phyloP scores from a whole-genome alignment of 1,139 yeast species.

The Pneumocystis sp. region DNA sequence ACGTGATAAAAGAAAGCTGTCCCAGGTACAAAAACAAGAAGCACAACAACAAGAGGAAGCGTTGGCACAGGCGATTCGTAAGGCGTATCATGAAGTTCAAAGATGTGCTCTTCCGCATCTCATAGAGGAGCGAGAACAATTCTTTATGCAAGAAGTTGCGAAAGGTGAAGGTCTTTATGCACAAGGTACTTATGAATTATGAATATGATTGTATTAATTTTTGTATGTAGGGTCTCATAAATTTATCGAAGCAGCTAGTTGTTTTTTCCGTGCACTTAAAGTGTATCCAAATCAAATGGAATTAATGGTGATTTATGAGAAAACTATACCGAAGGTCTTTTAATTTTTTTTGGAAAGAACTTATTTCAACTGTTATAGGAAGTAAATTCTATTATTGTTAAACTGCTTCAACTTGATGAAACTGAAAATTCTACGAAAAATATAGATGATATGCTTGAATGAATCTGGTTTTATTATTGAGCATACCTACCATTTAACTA shows the following conservation, averaged over 20 bases:
- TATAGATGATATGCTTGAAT: background rate
- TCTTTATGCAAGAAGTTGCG: slow-evolving; percentile 71
- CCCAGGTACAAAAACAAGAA: slow-evolving; percentile 22
- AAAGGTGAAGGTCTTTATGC: slow-evolving; percentile 42
- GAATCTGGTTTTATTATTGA: background rate
- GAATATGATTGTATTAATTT: background rate
- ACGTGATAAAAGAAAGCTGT: slow-evolving; percentile 31
- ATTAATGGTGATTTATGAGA: slow-evolving; percentile 68
- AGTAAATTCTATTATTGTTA: background rate
- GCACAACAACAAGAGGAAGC: slow-evolving; percentile 40
- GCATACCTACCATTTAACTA: background rate
- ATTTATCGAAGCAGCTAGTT: slow-evolving; percentile 66
- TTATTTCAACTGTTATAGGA: background rate
- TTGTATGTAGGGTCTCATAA: slow-evolving; percentile 28
- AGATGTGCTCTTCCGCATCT: slow-evolving; percentile 41
- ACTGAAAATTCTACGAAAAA: background rate
- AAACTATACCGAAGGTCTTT: slow-evolving; percentile 10
- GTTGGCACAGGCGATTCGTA: slow-evolving; percentile 32
- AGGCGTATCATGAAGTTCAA: background rate
- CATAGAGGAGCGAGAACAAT: slow-evolving; percentile 53
- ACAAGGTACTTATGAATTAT: slow-evolving; percentile 1
- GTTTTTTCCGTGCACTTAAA: slow-evolving; percentile 86
- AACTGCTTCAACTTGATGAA: background rate
- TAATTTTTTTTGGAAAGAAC: background rate
- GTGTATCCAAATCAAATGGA: slow-evolving; percentile 93